Base-by-base conservation (phyloP, 2,329 filamentous ascomycete species). In the Fusarium sp. region DNA sequence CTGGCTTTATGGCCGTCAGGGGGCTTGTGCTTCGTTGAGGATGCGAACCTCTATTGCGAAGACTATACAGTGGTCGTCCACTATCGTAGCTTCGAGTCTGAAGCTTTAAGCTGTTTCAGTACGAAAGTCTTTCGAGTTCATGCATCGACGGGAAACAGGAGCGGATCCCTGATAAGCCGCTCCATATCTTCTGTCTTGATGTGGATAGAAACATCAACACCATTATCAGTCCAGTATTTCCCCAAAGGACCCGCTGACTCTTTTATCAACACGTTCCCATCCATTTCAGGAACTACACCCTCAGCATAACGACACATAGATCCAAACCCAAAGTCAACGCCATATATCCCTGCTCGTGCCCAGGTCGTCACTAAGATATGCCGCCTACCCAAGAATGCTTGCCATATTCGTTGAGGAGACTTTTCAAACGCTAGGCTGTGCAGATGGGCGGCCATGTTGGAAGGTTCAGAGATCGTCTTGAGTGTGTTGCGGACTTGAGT, bases 341-440 rank as follows among this genome's bases (percentile, higher is more conserved):
- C 64, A n/a, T 79, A 79, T 5, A 79, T 52, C 0, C 77, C 77
- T 0, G 78, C 72, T 3, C 77, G 67, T 4, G 72, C 76, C 78
- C 78, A 79, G 0, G 70, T 79, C 11, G 78, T 79, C 0, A 79
- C 75, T 4, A 79, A 41, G 6, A 79, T 74, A 34, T 79, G 76
- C 0, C 73, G 70, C 5, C 36, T 42, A 7, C 78, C 77, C 1
- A 79, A 39, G 6, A 79, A 79, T 1, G 76, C 76, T 54, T 78
- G 78, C 78, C 78, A 79, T 51, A 79, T 69, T 1, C 75, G 68
- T 18, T 79, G 78, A 17, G 78, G 78, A 3, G 78, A 73, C 41
- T 67, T 73, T 47, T 79, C 77, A 10, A 73, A 77, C 0, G 76
- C 72, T 5, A 78, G 24, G 3, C 58, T 57, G 36, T 79, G 68